phyloP scores from a whole-genome alignment of 257 asterid species.

The Solanum peruvianum region DNA sequence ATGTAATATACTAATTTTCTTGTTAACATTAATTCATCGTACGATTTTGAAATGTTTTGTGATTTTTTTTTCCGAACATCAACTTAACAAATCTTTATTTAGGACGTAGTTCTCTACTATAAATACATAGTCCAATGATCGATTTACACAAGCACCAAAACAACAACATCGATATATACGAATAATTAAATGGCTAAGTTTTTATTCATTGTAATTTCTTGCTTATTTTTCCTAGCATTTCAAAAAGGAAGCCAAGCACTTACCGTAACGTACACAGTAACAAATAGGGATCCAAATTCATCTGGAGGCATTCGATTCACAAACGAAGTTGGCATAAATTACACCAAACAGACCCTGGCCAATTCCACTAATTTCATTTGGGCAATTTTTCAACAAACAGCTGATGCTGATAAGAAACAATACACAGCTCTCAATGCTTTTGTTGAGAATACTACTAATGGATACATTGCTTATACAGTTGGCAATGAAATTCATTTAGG shows the following conservation, averaged over 20 bases:
- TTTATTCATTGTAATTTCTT: not conserved
- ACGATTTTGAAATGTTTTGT: not conserved
- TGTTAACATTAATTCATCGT: not conserved
- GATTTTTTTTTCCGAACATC: not conserved
- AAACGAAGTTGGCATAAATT: not conserved
- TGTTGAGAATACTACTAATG: constrained; percentile 42
- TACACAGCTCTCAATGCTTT: constrained; percentile 20
- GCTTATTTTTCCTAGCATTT: not conserved
- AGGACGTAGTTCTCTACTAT: not conserved
- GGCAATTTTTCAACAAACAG: constrained; percentile 29
- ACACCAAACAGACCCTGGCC: constrained; percentile 5
- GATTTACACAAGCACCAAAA: not conserved
- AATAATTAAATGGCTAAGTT: not conserved
- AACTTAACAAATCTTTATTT: not conserved
- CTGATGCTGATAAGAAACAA: constrained; percentile 16
- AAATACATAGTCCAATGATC: not conserved
- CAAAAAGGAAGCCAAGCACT: not conserved
- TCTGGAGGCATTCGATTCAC: not conserved
- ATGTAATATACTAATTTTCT: not conserved
- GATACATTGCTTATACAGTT: constrained; percentile 15
- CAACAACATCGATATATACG: not conserved
- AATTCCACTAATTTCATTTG: constrained; percentile 22
- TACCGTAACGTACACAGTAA: not conserved
- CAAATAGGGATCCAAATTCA: not conserved
- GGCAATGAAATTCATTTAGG: constrained; percentile 36